Base-by-base conservation (phyloP, 805 yeast genomes). In the Myxozyma udenii region DNA sequence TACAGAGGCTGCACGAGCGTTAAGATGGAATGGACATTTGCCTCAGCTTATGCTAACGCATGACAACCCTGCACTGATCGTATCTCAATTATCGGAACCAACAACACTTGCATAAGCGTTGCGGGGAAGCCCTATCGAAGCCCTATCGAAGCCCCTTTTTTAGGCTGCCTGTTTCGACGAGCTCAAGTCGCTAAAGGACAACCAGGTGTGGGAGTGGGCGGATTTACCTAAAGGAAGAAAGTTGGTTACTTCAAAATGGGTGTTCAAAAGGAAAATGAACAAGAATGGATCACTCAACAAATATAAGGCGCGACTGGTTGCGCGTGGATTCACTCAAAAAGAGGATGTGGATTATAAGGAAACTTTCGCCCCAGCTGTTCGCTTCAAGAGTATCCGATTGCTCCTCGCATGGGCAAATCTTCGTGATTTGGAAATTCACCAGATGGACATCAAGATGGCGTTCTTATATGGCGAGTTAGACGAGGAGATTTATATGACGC, bases 351-450 rank as follows among this genome's bases (percentile, higher is more conserved):
- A 64, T 44, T 66, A 62, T 43, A 32, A 49, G 2, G 67, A 60
- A 41, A 62, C 64, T 1, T 64, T 62, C 50, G 62, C 68, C n/a
- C 66, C 67, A 7, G 67, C 64, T 22, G 51, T 62, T 19, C 47
- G 63, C 2, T 61, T 58, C 51, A 63, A 63, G 12, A 37, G 41
- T 3, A 51, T 57, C n/a, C 45, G 54, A 11, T 16, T 23, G 5
- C 9, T 51, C 3, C 16, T 54, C 18, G 45, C 48, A 12, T 12
- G 11, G 23, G 45, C 40, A 23, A 23, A 26, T 5, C 11, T 25
- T 3, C 21, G 19, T 21, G 26, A 38, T 38, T 38, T 19, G 18
- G 26, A 38, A 12, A 25, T 28, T 23, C 58, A 62, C 44, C 63
- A 62, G 51, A 55, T 62, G 60, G 62, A 62, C 48, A 62, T 61